phyloP scores from a whole-genome alignment of 2,329 filamentous ascomycete species.

The Emmonsiellopsis sp. region DNA sequence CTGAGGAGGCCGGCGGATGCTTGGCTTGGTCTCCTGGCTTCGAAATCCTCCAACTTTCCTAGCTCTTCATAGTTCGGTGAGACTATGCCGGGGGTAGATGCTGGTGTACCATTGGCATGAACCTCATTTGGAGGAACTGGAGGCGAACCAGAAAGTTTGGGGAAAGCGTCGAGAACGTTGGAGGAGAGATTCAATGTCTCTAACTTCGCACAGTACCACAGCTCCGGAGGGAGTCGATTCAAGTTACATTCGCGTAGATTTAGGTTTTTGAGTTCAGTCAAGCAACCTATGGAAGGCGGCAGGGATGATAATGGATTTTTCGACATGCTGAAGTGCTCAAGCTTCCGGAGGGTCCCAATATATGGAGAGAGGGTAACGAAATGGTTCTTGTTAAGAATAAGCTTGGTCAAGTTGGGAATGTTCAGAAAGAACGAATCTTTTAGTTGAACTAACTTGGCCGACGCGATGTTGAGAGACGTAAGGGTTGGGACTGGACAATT shows the following conservation, averaged over 20 bases:
- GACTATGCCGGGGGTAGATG: constrained; percentile 40
- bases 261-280: constrained; percentile 73
- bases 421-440: constrained; percentile 79
- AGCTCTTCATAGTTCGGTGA: constrained; percentile 73
- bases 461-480: constrained; percentile 79
- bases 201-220: constrained; percentile 90
- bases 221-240: constrained; percentile 73
- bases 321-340: constrained; percentile 90
- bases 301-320: constrained; percentile 80
- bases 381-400: constrained; percentile 90
- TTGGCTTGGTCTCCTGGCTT: constrained; percentile 70
- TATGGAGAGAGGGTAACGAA: constrained; percentile 82
- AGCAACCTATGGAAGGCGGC: constrained; percentile 77
- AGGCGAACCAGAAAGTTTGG: constrained; percentile 63
- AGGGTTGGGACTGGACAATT: constrained; percentile 66
- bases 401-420: constrained; percentile 74
- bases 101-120: constrained; percentile 28
- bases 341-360: constrained; percentile 68
- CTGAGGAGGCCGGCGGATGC: constrained; percentile 67
- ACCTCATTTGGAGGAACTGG: constrained; percentile 44
- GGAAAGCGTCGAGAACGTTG: constrained; percentile 83
- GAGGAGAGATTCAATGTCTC: constrained; percentile 93
- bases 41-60: constrained; percentile 52
- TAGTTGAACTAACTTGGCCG: constrained; percentile 81
- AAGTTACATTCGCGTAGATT: constrained; percentile 93